phyloP scores from a whole-genome alignment of 345 rosid species.

The Gossypium herbaceum region DNA sequence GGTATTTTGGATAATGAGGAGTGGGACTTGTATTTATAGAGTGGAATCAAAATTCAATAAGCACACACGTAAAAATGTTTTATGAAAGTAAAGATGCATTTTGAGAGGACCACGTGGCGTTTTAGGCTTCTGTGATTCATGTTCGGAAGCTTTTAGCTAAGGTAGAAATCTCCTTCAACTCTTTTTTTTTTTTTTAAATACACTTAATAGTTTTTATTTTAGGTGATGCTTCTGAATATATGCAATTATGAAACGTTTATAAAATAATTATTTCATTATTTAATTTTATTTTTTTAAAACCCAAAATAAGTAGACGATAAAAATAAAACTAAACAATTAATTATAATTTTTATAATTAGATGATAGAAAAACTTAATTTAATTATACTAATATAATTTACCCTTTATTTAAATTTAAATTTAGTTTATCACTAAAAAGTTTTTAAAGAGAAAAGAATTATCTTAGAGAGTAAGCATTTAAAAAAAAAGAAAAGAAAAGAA shows the following conservation, averaged over 20 bases:
- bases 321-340: no score
- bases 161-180: background rate
- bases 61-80: background rate
- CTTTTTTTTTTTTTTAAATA: background rate
- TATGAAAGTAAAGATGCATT: background rate
- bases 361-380: no score
- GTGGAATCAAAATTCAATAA: background rate
- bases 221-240: no score
- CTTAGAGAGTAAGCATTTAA: background rate
- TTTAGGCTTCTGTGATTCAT: slow-evolving; percentile 23
- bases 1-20: slow-evolving; percentile 18
- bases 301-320: no score
- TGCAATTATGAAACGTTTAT: no score
- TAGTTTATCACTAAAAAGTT: background rate
- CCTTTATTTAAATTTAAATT: no score
- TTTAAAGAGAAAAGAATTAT: background rate
- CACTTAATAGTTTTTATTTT: no score
- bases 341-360: no score
- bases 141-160: background rate
- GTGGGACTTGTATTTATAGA: slow-evolving; percentile 29
- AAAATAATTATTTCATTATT: no score
- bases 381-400: no score
- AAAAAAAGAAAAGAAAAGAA: background rate
- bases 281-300: no score
- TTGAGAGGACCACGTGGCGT: slow-evolving; percentile 30